Base-by-base conservation (phyloP, 805 yeast genomes). In the Kuraishia molischiana region DNA sequence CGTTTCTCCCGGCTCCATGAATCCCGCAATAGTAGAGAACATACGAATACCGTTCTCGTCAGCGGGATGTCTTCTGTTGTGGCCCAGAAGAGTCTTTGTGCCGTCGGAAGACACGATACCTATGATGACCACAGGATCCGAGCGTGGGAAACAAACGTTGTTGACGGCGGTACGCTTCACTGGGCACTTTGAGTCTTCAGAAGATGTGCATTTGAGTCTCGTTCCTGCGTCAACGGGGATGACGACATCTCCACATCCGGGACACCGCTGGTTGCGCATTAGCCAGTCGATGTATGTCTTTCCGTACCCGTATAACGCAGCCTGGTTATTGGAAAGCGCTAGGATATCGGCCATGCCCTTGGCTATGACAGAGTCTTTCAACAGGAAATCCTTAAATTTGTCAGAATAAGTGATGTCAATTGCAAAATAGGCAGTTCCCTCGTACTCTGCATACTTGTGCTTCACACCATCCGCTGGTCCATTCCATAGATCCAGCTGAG, bases 1-100 rank as follows among this genome's bases (percentile, higher is more conserved):
- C 2, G 94, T 77, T 61, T 90, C 98, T 21, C 89, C 82, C 1
- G 96, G 95, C 56, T 90, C 98, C 75, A 90, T 78, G 58, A 92
- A 92, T 3, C 97, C 98, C 3, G 97, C 95, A 37, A 94, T 74
- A 51, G 95, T 81, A 14, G 90, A 72, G 59, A 80, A 90, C 78
- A 85, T 73, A 36, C 61, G 55, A 6, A 24, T 21, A 35, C 47
- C 40, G 8, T 38, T 9, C 1, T 42, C 41, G 11, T n/a, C 42
- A 37, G 40, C 62, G 14, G 42, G 35, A 50, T 74, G 73, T 39
- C 95, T 64, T 46, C 69, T 76, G 42, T 77, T 74, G 38, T 84
- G 69, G 2, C 89, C 95, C 13, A 90, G 62, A 24, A 90, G 68
- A 13, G 85, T 64, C 53, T 77, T 75, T 37, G 74, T 60, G 21